Evolutionary conservation across 1,284 basidiomycete species (phyloP).

Genomic region (Heterobasidion irregulare): DNA sequence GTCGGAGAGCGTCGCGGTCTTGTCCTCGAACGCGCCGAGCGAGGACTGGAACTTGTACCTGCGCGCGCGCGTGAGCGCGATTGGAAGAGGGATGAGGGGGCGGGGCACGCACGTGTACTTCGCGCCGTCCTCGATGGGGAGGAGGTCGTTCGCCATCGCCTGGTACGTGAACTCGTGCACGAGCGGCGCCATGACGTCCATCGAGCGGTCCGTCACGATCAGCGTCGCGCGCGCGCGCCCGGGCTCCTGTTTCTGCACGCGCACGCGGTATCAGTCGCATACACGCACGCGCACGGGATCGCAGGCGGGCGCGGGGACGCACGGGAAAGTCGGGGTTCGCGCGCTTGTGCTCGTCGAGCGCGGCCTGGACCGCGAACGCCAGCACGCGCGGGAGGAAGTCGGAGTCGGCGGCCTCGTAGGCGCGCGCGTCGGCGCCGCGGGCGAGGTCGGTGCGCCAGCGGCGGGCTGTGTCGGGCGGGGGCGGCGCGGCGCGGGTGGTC

Average conservation of each 20-base stretch:
- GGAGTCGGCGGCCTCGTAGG: constrained; percentile 56
- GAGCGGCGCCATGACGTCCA: constrained; percentile 89
- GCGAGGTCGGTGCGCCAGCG: constrained; percentile 72
- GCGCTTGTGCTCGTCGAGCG: constrained; percentile 81
- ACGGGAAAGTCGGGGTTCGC: constrained; percentile 84
- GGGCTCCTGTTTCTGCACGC: constrained; percentile 54
- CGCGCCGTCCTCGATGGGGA: constrained; percentile 81
- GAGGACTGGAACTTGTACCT: constrained; percentile 88
- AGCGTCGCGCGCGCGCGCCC: constrained; percentile 74
- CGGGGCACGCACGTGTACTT: constrained; percentile 68
- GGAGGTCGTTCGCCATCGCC: constrained; percentile 94
- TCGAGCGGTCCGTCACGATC: constrained; percentile 90
- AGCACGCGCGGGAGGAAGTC: constrained; percentile 73
- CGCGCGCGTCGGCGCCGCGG: constrained; percentile 54
- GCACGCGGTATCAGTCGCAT: no score
- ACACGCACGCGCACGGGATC: not conserved
- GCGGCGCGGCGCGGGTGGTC: constrained; percentile 49
- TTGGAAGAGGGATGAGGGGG: not conserved
- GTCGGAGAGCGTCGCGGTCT: constrained; percentile 79
- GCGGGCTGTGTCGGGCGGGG: constrained; percentile 50
- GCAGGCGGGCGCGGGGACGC: constrained; percentile 4
- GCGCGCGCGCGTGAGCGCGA: not conserved
- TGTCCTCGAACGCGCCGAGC: constrained; percentile 78
- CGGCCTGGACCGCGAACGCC: constrained; percentile 75
- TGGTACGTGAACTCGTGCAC: constrained; percentile 99